These are phyloP conservation scores for Brassica hybrid DNA, from an alignment of 441 rosid species.

Conservation along the genomic window DNA sequence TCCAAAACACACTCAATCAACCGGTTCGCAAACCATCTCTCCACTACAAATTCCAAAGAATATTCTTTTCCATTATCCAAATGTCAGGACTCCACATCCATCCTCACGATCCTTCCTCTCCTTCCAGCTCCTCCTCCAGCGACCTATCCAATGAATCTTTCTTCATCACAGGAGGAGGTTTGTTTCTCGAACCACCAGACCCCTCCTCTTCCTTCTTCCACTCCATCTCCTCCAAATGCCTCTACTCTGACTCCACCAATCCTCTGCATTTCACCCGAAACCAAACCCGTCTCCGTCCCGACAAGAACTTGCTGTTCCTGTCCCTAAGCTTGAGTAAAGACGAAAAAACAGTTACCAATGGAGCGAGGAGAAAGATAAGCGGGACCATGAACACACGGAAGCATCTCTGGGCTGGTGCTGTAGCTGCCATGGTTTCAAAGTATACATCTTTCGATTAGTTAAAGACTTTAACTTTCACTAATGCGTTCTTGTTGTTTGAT, in stretches of 20 bases:
- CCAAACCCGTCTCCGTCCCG: conserved; percentile 29
- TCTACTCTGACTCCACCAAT: conserved; percentile 28
- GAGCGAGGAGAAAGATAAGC: conserved; percentile 38
- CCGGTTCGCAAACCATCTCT: neutral
- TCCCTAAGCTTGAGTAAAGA: conserved; percentile 67
- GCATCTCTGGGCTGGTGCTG: conserved; percentile 89
- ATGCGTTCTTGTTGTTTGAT: conserved; percentile 16
- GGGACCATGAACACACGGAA: conserved; percentile 70
- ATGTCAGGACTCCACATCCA: conserved; percentile 40
- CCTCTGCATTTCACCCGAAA: conserved; percentile 29
- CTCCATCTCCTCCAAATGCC: conserved; percentile 44
- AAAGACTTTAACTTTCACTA: neutral
- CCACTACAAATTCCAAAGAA: conserved; percentile 11
- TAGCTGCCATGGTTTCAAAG: conserved; percentile 91
- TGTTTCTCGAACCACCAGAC: conserved; percentile 63
- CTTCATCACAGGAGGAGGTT: conserved; percentile 53
- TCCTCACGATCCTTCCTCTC: conserved; percentile 41
- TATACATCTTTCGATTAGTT: conserved; percentile 19
- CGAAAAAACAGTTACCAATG: conserved; percentile 29
- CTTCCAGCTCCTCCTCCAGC: conserved; percentile 17
- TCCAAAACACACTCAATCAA: conserved; percentile 13
- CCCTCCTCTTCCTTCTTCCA: conserved; percentile 56
- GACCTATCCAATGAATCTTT: conserved; percentile 39
- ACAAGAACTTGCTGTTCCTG: conserved; percentile 42
- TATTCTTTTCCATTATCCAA: conserved; percentile 32